These are phyloP conservation scores for Paramecium biaurelia DNA, from an alignment of 73 alveolate genomes.

Conservation along the genomic window DNA sequence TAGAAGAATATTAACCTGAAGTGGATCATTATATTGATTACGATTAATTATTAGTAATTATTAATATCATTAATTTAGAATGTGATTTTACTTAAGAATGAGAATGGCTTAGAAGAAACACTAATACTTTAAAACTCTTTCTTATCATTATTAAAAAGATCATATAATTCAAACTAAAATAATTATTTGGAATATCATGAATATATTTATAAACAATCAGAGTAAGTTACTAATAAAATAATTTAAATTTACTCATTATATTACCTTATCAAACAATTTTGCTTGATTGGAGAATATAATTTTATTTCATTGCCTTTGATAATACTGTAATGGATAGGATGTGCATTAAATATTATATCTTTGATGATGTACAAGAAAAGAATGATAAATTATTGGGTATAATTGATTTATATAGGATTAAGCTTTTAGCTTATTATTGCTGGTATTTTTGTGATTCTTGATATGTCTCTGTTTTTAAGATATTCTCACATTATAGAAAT, in stretches of 20 bases:
- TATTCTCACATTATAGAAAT: background rate
- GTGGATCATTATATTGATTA: constrained; percentile 13
- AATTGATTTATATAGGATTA: background rate
- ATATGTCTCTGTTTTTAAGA: background rate
- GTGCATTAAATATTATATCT: background rate
- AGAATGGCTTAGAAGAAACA: background rate
- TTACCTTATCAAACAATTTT: background rate
- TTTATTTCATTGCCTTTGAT: background rate
- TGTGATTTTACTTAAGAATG: background rate
- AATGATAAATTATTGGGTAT: background rate
- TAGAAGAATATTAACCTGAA: constrained; percentile 22
- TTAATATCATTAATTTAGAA: background rate
- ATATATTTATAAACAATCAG: background rate
- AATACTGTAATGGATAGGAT: background rate
- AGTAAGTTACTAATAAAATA: background rate
- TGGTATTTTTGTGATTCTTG: background rate
- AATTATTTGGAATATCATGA: background rate
- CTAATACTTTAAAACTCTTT: background rate
- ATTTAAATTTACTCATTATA: background rate
- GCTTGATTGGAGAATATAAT: background rate
- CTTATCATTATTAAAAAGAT: background rate
- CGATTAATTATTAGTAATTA: background rate
- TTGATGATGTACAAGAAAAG: background rate
- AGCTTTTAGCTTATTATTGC: background rate
- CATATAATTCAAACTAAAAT: background rate